Evolutionary conservation across 768 basidiomycete species (phyloP).

Genomic region (Pleurotus tuoliensis): DNA sequence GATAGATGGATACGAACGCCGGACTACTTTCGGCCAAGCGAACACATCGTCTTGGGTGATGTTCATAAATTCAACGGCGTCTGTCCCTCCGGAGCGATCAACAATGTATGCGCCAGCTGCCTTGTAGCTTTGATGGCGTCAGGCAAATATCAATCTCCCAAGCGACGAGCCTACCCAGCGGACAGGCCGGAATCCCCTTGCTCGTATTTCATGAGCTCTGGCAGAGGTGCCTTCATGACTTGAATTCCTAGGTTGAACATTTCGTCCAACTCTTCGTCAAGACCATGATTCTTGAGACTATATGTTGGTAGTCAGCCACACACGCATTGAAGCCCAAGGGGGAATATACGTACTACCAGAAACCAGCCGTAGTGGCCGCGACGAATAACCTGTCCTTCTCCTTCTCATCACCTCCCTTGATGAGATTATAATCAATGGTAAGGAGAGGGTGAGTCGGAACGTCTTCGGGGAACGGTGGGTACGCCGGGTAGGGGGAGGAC

Average conservation of each 20-base stretch:
- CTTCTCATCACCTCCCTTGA: conserved; percentile 21
- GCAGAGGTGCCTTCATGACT: conserved; percentile 46
- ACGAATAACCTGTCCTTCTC: conserved; percentile 32
- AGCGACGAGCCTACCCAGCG: background rate
- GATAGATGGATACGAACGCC: conserved; percentile 53
- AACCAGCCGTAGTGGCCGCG: conserved; percentile 34
- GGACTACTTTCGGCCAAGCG: conserved; percentile 48
- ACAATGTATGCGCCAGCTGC: conserved; percentile 57
- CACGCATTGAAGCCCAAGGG: background rate
- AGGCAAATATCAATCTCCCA: background rate
- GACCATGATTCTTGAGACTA: conserved; percentile 56
- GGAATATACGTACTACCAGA: conserved; percentile 35
- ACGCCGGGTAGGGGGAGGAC: background rate
- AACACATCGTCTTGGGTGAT: conserved; percentile 67
- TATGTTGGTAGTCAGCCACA: background rate
- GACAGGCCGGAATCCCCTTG: conserved; percentile 36
- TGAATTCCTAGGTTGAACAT: conserved; percentile 58
- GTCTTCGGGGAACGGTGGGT: conserved; percentile 32
- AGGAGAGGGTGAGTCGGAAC: conserved; percentile 33
- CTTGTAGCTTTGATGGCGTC: conserved; percentile 43
- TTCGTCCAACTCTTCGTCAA: conserved; percentile 37
- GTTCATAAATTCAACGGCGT: conserved; percentile 63
- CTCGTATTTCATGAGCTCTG: conserved; percentile 56
- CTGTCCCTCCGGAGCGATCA: conserved; percentile 53
- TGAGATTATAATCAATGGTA: conserved; percentile 31